These are phyloP conservation scores for Picochlorum sp. DNA, from an alignment of 139 green algal genomes.

Conservation along the genomic window DNA sequence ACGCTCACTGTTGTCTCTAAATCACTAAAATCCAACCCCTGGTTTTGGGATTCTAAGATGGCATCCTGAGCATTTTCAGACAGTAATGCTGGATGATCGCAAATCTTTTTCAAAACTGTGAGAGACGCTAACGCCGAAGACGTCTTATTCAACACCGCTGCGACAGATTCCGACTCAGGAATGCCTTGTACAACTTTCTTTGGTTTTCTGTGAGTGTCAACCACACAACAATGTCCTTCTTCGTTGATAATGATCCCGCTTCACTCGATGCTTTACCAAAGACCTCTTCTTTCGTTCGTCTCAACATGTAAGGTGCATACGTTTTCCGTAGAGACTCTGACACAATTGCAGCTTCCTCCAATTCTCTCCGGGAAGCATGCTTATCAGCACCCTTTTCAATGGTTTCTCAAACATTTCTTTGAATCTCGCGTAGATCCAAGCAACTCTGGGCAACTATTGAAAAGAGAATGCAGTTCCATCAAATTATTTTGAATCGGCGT, in stretches of 20 bases:
- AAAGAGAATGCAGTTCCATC: constrained; percentile 79
- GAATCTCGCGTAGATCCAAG: constrained; percentile 53
- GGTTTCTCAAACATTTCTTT: constrained; percentile 39
- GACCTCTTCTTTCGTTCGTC: constrained; percentile 82
- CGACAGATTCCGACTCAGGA: constrained; percentile 63
- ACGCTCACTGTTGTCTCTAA: constrained; percentile 3
- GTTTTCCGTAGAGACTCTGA: constrained; percentile 47
- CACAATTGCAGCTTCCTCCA: constrained; percentile 41
- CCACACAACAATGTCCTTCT: constrained; percentile 96
- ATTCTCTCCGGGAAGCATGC: constrained; percentile 40
- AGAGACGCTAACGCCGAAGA: constrained; percentile 62
- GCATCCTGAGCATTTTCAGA: constrained; percentile 39
- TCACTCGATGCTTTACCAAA: constrained; percentile 16
- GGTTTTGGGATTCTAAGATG: constrained; percentile 16
- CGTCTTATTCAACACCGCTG: constrained; percentile 69
- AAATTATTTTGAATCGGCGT: constrained; percentile 90
- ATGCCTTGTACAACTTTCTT: constrained; percentile 60
- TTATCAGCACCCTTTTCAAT: constrained; percentile 53
- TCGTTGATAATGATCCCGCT: neutral
- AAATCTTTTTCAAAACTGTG: constrained; percentile 78
- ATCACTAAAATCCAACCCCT: neutral
- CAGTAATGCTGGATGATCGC: constrained; percentile 85
- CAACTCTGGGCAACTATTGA: constrained; percentile 69
- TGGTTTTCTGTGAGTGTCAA: constrained; percentile 64
- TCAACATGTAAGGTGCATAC: constrained; percentile 72